Evolutionary conservation across 106 monocot species (phyloP), one percentile per base, ranked within the genome.

Genomic region (Acorus calamus): DNA sequence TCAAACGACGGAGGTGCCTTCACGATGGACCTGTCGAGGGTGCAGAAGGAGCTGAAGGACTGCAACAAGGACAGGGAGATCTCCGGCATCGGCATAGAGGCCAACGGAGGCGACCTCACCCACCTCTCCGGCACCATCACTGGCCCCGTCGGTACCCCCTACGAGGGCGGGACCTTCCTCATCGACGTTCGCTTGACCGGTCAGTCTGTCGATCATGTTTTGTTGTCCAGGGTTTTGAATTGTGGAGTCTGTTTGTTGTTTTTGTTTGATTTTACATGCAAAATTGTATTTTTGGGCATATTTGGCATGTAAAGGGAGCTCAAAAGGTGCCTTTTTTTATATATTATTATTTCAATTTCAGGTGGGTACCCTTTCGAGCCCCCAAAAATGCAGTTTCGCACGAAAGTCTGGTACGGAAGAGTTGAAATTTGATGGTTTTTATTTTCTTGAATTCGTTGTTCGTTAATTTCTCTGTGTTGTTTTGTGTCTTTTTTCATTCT

Each of bases 361-460:
- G 98, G 85, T 88, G 98, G 77, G 6, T 98, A 98, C 71, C 98
- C 98, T 60, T 98, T 98, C 71, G 92, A 98, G 69, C 98, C 98
- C 69, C 98, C 98, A 10, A 98, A 98, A 65, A 98, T 98, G 98
- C 92, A 88, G 72, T 98, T 98, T 59, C 45, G 88, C 13, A 98
- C 98, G 46, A 92, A 87, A 88, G 98, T 98, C 54, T 98, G 98
- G 98, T 98, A 86, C 52, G 87, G 2, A 58, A 28, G 42, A 2
- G 50, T 50, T 65, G 28, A 28, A 28, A 28, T 28, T 28, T 28
- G 28, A 28, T 28, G 28, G 28, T 28, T 28, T 28, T 28, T 28
- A 28, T 28, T 8, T 14, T 51, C 14, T 50, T 4, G 12, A 47
- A 13, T 8, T 6, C 66, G 57, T 52, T 0, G 43, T 61, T 57